Conservation (phyloP, 345 rosid species). For the Aurinia saxatilis region DNA sequence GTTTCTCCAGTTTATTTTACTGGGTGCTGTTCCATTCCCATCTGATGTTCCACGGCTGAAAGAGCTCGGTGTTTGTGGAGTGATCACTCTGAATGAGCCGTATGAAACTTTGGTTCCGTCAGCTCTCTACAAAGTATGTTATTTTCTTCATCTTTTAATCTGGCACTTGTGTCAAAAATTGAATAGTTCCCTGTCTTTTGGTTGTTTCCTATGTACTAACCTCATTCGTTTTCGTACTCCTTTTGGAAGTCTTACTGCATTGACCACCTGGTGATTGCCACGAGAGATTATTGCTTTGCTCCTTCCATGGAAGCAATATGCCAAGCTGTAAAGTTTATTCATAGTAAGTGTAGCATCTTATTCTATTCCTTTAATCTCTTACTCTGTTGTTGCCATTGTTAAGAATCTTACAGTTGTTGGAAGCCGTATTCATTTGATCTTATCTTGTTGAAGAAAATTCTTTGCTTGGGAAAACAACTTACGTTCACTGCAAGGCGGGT, state of each 20-base stretch:
- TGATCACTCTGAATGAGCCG: slow-evolving; percentile 68
- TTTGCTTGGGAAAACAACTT: slow-evolving; percentile 47
- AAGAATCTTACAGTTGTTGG: background rate
- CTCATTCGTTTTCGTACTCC: background rate
- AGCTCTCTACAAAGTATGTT: slow-evolving; percentile 57
- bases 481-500: slow-evolving; percentile 98
- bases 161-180: background rate
- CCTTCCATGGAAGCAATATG: slow-evolving; percentile 73
- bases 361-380: background rate
- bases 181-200: background rate
- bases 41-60: slow-evolving; percentile 64
- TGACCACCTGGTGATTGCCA: slow-evolving; percentile 92
- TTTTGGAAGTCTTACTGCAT: slow-evolving; percentile 77
- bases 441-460: slow-evolving; percentile 50
- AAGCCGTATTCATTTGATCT: slow-evolving; percentile 1
- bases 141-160: background rate
- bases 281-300: slow-evolving; percentile 96
- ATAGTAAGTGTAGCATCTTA: slow-evolving; percentile 38
- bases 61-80: slow-evolving; percentile 69
- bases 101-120: slow-evolving; percentile 88
- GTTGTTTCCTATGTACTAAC: slow-evolving; percentile 9
- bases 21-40: slow-evolving; percentile 86
- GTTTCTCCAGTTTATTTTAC: slow-evolving; percentile 45
- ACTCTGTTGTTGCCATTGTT: background rate
- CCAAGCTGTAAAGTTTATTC: slow-evolving; percentile 84